These are phyloP conservation scores for Catenaria anguillulae DNA, from an alignment of 371 early-diverging fungal genomes.

Conservation along the genomic window DNA sequence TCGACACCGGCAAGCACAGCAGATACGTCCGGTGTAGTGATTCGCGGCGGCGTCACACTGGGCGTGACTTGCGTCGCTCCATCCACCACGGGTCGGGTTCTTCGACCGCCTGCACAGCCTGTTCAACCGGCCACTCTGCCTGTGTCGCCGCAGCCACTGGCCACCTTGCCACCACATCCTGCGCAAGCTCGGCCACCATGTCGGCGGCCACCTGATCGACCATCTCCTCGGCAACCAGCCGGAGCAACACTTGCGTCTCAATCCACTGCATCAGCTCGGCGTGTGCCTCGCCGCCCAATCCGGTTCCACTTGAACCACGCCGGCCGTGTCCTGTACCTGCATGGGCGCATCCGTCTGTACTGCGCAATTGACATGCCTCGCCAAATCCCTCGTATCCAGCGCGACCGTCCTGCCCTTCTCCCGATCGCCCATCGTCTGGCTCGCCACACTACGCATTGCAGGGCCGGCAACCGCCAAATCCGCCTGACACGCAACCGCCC, in stretches of 20 bases:
- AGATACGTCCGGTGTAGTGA: too few species aligned
- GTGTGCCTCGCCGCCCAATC: too few species aligned
- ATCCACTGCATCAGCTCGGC: neutral
- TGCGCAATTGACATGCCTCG: neutral
- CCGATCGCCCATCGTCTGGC: neutral
- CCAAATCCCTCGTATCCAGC: neutral
- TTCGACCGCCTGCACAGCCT: too few species aligned
- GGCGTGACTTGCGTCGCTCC: neutral
- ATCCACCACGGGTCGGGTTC: neutral
- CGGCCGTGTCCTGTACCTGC: neutral
- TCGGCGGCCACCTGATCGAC: neutral
- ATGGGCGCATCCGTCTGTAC: neutral
- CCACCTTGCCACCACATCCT: neutral
- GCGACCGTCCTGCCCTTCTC: neutral
- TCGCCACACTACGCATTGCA: neutral
- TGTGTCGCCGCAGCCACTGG: too few species aligned
- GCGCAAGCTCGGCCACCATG: neutral
- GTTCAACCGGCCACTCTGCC: too few species aligned
- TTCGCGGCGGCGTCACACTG: neutral
- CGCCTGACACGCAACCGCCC: neutral
- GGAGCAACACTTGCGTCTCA: neutral
- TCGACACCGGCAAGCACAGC: neutral
- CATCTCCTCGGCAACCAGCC: neutral
- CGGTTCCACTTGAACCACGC: neutral
- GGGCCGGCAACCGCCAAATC: neutral